Base-by-base conservation (phyloP, 768 basidiomycete species). In the Cubamyces lactineus region DNA sequence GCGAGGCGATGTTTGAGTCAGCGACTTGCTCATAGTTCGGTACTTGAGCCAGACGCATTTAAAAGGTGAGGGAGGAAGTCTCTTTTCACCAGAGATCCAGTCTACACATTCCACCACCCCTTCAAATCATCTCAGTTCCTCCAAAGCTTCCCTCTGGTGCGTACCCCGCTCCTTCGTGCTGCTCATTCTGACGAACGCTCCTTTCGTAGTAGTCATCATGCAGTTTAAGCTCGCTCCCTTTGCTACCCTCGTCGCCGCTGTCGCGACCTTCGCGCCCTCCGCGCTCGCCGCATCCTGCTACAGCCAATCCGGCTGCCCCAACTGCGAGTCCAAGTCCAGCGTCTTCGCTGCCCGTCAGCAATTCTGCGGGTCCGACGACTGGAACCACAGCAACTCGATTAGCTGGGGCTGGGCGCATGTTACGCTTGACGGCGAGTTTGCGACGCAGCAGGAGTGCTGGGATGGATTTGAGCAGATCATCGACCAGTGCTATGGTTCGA, bases 401-500 rank as follows among this genome's bases (percentile, higher is more conserved):
- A 19, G 13, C 42, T 55, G 53, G 53, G 53, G 53, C 26, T 19
- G 17, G 28, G 53, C 42, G 2, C 53, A 30, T n/a, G 28, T 55
- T 28, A 28, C 24, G 26, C 53, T 55, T 28, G 16, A 28, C 28
- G 53, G 53, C 42, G 26, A 19, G n/a, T 55, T 55, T 43, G 23
- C 42, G 12, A 55, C 17, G 7, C 42, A 55, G 30, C 53, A 55
- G 53, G 42, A 55, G 53, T 55, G 53, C 43, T 30, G 26, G 26
- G 53, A 55, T 23, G 53, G 53, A 2, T 55, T 55, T 43, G 17
- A 55, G 53, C 16, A 45, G 8, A 46, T 55, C 26, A 55, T 55
- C 30, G 53, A 55, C 42, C 42, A 55, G 42, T 55, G 53, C 53
- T 34, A 45, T 28, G 53, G 53, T 2, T 5, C 43, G 17, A 45